Evolutionary conservation across 345 rosid genomes (phyloP).

Genomic region (Noccaea caerulescens): DNA sequence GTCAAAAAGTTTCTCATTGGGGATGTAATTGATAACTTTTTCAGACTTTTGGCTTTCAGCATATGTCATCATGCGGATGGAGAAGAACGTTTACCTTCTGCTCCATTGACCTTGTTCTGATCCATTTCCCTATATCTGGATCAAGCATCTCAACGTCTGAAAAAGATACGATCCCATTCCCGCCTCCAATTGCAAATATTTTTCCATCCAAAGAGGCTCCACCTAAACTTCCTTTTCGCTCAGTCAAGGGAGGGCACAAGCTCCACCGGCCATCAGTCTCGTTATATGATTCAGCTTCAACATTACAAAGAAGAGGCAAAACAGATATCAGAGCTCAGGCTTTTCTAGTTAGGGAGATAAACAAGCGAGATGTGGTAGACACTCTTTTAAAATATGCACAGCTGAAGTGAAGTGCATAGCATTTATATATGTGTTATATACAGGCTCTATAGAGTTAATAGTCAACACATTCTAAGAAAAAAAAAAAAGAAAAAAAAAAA

Average conservation of each 20-base stretch:
- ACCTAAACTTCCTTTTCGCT: constrained; percentile 65
- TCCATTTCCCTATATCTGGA: constrained; percentile 72
- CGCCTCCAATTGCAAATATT: constrained; percentile 77
- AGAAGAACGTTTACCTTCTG: constrained; percentile 56
- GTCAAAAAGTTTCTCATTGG: neutral
- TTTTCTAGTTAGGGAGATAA: constrained; percentile 15
- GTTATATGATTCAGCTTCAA: constrained; percentile 72
- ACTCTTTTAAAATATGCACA: constrained; percentile 7
- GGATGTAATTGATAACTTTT: constrained; percentile 1
- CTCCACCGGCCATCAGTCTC: constrained; percentile 61
- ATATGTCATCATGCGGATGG: constrained; percentile 28
- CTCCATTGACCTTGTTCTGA: constrained; percentile 60
- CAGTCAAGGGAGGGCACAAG: constrained; percentile 53
- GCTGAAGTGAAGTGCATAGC: constrained; percentile 17
- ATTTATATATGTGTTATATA: constrained; percentile 13
- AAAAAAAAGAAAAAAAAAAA: constrained; percentile 6
- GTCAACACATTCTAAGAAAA: neutral
- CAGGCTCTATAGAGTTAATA: constrained; percentile 11
- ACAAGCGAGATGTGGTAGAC: constrained; percentile 4
- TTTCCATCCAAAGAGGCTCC: constrained; percentile 59
- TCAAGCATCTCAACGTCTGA: constrained; percentile 91
- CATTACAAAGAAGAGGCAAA: constrained; percentile 31
- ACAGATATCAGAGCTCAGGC: constrained; percentile 24
- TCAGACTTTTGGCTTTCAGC: constrained; percentile 27
- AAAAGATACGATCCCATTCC: constrained; percentile 52